Conservation (phyloP, 2,329 filamentous ascomycete species). For the Colletotrichum camelliae region DNA sequence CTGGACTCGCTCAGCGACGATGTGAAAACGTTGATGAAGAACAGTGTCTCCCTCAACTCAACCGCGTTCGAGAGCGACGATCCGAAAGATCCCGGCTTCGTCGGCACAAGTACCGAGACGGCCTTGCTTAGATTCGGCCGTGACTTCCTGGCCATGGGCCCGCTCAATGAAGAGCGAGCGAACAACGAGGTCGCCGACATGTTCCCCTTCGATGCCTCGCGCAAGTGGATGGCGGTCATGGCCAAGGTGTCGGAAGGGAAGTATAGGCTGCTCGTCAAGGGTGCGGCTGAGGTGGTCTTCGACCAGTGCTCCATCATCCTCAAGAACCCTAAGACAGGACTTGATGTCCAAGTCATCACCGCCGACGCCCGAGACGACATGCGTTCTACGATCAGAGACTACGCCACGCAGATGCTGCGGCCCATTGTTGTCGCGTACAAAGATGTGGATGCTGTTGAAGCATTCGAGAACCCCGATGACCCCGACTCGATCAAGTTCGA, state of each 20-base stretch:
- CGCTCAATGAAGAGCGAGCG: conserved; percentile 50
- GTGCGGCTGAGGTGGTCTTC: conserved; percentile 62
- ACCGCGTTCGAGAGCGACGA: conserved; percentile 58
- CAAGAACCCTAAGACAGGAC: conserved; percentile 46
- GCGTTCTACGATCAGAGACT: conserved; percentile 45
- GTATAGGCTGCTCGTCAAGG: conserved; percentile 61
- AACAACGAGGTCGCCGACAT: conserved; percentile 52
- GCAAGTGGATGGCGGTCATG: conserved; percentile 63
- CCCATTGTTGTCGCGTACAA: conserved; percentile 71
- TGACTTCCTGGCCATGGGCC: conserved; percentile 52
- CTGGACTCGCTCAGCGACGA: conserved; percentile 35
- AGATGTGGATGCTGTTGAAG: conserved; percentile 58
- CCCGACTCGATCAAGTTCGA: conserved; percentile 16
- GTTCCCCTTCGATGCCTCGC: conserved; percentile 58
- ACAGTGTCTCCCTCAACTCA: conserved; percentile 51
- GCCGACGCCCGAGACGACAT: conserved; percentile 36
- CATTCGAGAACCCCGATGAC: conserved; percentile 10
- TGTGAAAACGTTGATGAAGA: conserved; percentile 41
- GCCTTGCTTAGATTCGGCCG: conserved; percentile 56
- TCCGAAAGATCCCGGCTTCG: conserved; percentile 40
- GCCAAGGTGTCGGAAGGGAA: conserved; percentile 48
- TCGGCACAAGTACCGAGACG: conserved; percentile 62
- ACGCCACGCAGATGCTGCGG: conserved; percentile 70
- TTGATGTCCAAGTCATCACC: conserved; percentile 31
- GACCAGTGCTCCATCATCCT: conserved; percentile 47